Base-by-base conservation (phyloP, 2,329 filamentous ascomycete genomes). In the Verticillium dahliae region DNA sequence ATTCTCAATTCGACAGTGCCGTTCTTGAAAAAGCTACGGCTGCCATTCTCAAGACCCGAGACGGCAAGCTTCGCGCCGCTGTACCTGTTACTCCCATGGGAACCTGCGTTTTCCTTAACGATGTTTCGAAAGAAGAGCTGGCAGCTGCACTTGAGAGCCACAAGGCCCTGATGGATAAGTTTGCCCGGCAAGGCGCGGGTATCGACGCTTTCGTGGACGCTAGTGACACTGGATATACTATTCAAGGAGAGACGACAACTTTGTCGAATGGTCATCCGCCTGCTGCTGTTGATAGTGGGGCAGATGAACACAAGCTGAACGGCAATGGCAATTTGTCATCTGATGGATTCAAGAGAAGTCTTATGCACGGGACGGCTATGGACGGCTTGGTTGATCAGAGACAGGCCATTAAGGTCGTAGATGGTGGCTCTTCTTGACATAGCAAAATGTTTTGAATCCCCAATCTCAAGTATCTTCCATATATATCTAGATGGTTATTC, bases 41-140 rank as follows among this genome's bases (percentile, higher is more conserved):
- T 14, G 88, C 88, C 13, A 91, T 91, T 64, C 75, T 91, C 58
- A 89, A 87, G 77, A 91, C 88, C 0, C 81, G 89, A 13, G 88
- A 91, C 65, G 88, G 88, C 38, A 79, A 84, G 69, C 79, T 91
- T 10, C 82, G 88, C 45, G 85, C 87, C 38, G 87, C 88, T 4
- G 87, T 91, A 0, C 89, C 89, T 1, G 18, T 50, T 3, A 85
- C 80, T 64, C 88, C 88, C 0, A 78, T 91, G 35, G 89, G 88
- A 1, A 78, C 76, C 13, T 91, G 89, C 69, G 78, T 80, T 3
- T 91, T 91, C 75, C 68, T 91, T 60, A 91, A 90, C 68, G 86
- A 90, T 52, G 83, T 90, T 1, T 78, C 80, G 1, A 74, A 79
- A 33, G 78, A 86, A 14, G 87, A 90, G 66, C 83, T 91, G 78